Evolutionary conservation across 83 land plant species (phyloP).

Genomic region (Picea abies): DNA sequence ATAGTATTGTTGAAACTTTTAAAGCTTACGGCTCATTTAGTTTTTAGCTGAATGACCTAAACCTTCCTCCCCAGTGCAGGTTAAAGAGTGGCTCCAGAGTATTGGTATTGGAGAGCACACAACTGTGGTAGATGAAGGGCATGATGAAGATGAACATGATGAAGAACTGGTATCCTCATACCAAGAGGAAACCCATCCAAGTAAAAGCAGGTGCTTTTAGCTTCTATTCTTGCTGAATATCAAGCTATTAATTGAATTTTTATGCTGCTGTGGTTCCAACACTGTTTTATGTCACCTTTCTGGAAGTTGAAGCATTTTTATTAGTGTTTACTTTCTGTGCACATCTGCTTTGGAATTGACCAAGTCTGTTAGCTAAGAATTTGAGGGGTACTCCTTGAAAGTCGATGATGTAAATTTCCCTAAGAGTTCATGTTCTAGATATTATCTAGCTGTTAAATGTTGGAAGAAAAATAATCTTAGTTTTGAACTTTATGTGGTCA

Average conservation of each 20-base stretch:
- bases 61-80: constrained; percentile 32
- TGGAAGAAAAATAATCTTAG: no score
- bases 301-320: neutral
- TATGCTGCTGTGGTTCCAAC: no score
- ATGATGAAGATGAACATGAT: constrained; percentile 79
- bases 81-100: constrained; percentile 95
- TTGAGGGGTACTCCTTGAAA: neutral
- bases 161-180: constrained; percentile 49
- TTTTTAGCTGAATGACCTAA: neutral
- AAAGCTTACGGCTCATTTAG: neutral
- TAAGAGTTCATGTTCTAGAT: no score
- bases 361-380: neutral
- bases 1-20: neutral
- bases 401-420: neutral
- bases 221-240: constrained; percentile 4
- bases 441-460: no score
- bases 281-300: neutral
- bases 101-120: constrained; percentile 83
- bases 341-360: neutral
- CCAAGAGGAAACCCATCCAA: constrained; percentile 44
- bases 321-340: neutral
- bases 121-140: constrained; percentile 33
- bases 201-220: constrained; percentile 49
- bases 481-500: no score
- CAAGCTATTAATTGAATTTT: no score